These are phyloP conservation scores for Rutidosis leptorrhynchoides DNA, from an alignment of 129 eudicot species.

Conservation along the genomic window DNA sequence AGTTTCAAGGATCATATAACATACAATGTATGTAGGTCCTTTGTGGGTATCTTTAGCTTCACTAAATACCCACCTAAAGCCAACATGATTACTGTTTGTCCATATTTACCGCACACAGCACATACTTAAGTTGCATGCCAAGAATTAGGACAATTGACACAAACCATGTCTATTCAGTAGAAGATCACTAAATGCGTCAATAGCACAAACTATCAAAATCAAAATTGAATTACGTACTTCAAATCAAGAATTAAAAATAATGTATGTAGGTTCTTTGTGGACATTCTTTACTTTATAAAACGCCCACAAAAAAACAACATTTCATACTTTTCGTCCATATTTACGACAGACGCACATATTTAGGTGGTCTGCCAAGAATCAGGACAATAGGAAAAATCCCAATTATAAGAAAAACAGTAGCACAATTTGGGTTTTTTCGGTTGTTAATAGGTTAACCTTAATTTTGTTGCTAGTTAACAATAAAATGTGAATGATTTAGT, in stretches of 20 bases:
- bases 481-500: background rate
- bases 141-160: too few relatives aligned
- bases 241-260: background rate
- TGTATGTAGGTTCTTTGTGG: slow-evolving; percentile 28
- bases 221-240: background rate
- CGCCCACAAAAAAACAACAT: slow-evolving; percentile 37
- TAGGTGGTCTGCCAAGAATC: slow-evolving; percentile 42
- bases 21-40: background rate
- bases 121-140: too few relatives aligned
- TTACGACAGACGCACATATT: slow-evolving; percentile 38
- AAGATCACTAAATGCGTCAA: background rate
- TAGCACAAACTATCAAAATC: background rate
- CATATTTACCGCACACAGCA: too few relatives aligned
- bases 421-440: background rate
- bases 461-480: background rate
- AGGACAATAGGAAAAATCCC: too few relatives aligned
- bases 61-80: too few relatives aligned
- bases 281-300: slow-evolving; percentile 20
- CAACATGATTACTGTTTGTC: too few relatives aligned
- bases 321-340: slow-evolving; percentile 32
- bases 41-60: background rate
- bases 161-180: too few relatives aligned
- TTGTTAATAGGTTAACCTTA: background rate
- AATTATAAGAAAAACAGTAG: background rate
- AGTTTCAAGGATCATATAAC: background rate